phyloP scores from a whole-genome alignment of 2,329 filamentous ascomycete genomes.

The Ascochyta pisi region DNA sequence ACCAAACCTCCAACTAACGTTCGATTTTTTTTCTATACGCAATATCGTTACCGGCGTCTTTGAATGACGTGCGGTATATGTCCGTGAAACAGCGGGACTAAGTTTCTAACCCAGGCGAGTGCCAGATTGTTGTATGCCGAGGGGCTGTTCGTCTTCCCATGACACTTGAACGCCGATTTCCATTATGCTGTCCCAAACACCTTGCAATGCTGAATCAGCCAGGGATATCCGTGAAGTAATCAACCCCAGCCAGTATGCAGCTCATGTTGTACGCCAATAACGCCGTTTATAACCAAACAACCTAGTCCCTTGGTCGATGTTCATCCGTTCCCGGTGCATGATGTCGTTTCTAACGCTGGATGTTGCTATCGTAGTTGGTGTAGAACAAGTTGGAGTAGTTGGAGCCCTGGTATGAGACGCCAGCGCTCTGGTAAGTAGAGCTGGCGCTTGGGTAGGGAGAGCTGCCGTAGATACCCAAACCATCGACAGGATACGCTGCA shows the following conservation, averaged over 20 bases:
- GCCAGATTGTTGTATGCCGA: neutral
- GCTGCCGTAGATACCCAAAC: slow-evolving; percentile 5
- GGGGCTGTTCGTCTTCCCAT: neutral
- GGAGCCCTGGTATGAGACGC: neutral
- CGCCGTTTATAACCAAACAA: slow-evolving; percentile 6
- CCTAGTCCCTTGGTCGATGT: neutral
- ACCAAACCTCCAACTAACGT: neutral
- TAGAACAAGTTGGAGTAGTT: slow-evolving; percentile 6
- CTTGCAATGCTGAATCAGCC: slow-evolving; percentile 8
- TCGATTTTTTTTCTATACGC: slow-evolving; percentile 1
- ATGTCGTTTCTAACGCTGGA: slow-evolving; percentile 2
- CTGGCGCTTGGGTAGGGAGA: slow-evolving; percentile 5
- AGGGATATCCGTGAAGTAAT: neutral
- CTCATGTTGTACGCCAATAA: slow-evolving; percentile 5
- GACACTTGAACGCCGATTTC: neutral
- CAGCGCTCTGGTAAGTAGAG: neutral
- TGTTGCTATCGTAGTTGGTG: slow-evolving; percentile 8
- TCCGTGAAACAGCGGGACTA: neutral
- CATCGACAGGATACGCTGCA: slow-evolving; percentile 3
- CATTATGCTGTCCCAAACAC: slow-evolving; percentile 5
- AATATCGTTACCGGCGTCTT: slow-evolving; percentile 1
- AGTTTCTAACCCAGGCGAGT: neutral
- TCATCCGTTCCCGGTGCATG: neutral
- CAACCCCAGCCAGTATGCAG: slow-evolving; percentile 7
- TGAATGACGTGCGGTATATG: neutral